Evolutionary conservation across 176 grass and related monocot species (phyloP).

Genomic region (Hsuehochloa calcarea): DNA sequence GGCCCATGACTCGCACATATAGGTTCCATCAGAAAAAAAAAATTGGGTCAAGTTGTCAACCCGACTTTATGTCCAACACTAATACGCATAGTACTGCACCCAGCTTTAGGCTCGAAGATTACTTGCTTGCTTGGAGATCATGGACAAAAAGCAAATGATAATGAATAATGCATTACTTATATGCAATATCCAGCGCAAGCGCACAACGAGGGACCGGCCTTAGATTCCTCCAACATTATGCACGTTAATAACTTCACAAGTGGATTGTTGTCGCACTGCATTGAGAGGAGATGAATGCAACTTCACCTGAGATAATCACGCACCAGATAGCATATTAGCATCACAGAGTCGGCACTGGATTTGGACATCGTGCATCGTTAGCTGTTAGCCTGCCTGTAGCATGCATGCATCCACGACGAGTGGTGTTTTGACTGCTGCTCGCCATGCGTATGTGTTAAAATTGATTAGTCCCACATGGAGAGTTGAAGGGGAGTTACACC

Average conservation of each 20-base stretch:
- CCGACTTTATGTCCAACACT: constrained; percentile 45
- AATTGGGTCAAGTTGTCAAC: constrained; percentile 34
- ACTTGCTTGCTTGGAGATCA: constrained; percentile 28
- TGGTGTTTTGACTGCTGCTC: background rate
- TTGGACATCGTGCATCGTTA: constrained; percentile 13
- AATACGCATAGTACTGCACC: constrained; percentile 20
- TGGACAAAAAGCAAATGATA: constrained; percentile 45
- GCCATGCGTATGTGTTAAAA: too few relatives aligned
- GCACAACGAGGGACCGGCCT: background rate
- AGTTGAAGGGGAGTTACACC: too few relatives aligned
- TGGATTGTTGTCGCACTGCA: constrained; percentile 28
- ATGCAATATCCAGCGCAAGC: constrained; percentile 24
- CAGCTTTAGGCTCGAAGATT: constrained; percentile 22
- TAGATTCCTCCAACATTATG: constrained; percentile 37
- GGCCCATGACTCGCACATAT: constrained; percentile 25
- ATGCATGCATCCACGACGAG: background rate
- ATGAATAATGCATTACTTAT: constrained; percentile 37
- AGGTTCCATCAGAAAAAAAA: constrained; percentile 28
- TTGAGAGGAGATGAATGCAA: background rate
- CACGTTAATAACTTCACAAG: constrained; percentile 32
- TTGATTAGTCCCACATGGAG: too few relatives aligned
- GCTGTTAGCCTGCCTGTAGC: background rate
- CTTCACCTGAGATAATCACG: constrained; percentile 39
- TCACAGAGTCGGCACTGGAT: constrained; percentile 24
- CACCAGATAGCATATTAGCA: constrained; percentile 45